Base-by-base conservation (phyloP, 495 filamentous ascomycete species). In the Aspergillus conjunctus region DNA sequence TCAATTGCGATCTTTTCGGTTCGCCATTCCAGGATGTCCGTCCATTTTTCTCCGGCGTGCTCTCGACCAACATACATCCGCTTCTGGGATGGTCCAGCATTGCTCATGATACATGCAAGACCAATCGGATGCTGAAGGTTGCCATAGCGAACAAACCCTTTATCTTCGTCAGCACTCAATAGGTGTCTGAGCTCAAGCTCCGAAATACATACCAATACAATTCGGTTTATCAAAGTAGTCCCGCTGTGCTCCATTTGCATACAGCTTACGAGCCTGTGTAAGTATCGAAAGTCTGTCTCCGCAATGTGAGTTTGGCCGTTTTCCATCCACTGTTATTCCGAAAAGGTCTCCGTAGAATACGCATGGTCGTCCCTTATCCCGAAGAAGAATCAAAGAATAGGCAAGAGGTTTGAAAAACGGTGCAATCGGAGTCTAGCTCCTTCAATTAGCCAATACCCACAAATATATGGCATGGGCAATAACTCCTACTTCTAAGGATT, bases 321-420 rank as follows among this genome's bases (percentile, higher is more conserved):
- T 71, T 37, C 62, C 63, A 51, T 67, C 70, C 11, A 73, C 81
- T 59, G 79, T 71, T 60, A 88, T 85, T n/a, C 88, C 88, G 67
- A 90, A 91, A 10, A 91, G 63, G 62, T 92, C 89, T 32, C 88
- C 88, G 66, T 87, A 91, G 68, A 89, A 92, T 52, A 90, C 63
- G 62, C 87, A 91, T 0, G 89, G 89, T 58, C 87, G 87, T 34
- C 88, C 88, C 12, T 78, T 70, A 39, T 77, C 67, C 21, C 87
- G 85, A 18, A 91, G 82, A 15, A 91, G 83, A 56, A 90, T 91
- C 37, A 87, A 73, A 8, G 83, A 71, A 60, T 88, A 85, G 31
- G 83, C 83, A 11, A 86, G 70, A 2, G 83, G 78, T 62, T 86
- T 83, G 75, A 88, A 88, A 66, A 78, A 81, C 3, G 72, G 65